A percentile compares a stretch with the other conserved stretches of the same genome.
These are phyloP conservation scores for Leishmania tarentolae DNA, from an alignment of 208 protist genomes.

Conservation along the genomic window DNA sequence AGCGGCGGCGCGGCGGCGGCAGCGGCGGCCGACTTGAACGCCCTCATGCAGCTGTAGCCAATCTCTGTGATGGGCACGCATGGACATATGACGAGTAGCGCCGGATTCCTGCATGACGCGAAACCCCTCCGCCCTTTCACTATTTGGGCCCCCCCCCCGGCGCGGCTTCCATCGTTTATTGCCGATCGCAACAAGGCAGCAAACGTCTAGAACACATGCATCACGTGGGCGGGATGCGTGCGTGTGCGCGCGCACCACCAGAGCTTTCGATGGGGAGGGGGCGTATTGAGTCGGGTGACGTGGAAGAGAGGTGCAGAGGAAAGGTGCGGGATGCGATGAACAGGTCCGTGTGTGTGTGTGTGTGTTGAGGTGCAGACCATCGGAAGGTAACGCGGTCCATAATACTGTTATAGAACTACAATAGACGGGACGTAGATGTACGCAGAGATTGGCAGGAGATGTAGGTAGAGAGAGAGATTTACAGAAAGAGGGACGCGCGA, in stretches of 20 bases:
- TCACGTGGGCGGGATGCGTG: not conserved
- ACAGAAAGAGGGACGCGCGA: not conserved
- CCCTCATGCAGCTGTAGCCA: conserved; percentile 39
- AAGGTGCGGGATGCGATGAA: no score
- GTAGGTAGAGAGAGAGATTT: not conserved
- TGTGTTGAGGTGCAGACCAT: not conserved
- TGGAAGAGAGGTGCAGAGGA: not conserved
- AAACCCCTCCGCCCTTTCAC: not conserved
- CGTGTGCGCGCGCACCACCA: not conserved
- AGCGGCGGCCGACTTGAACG: conserved; percentile 35
- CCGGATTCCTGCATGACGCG: not conserved
- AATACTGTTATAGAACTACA: not conserved
- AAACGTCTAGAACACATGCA: not conserved
- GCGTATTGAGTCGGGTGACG: not conserved
- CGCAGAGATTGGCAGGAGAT: not conserved
- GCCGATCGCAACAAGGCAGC: not conserved
- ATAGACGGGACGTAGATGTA: not conserved
- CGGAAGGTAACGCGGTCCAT: not conserved
- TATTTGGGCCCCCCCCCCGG: not conserved
- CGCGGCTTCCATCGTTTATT: not conserved
- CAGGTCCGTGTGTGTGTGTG: not conserved
- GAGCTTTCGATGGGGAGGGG: not conserved
- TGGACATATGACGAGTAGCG: not conserved
- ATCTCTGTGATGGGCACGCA: not conserved
- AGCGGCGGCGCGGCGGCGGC: not conserved